These are phyloP conservation scores for Rhizoctonia solani DNA, from an alignment of 1,284 basidiomycete species.

Conservation along the genomic window DNA sequence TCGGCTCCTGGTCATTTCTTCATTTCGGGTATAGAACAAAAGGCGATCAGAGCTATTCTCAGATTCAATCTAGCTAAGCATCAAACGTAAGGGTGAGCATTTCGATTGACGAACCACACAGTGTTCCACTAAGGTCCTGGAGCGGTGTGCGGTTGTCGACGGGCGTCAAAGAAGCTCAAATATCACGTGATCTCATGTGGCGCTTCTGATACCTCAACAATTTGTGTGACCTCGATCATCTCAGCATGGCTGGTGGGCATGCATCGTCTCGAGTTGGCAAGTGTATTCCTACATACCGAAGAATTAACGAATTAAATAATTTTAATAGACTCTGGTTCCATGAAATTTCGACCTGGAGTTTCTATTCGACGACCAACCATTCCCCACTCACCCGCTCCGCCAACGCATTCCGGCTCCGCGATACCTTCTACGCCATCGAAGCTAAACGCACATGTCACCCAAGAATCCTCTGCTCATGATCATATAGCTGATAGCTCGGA, in stretches of 20 bases:
- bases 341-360: slow-evolving; percentile 26
- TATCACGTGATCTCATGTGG: too few relatives aligned
- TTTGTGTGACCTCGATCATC: too few relatives aligned
- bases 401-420: not conserved
- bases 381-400: not conserved
- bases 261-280: slow-evolving; percentile 18
- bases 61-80: too few relatives aligned
- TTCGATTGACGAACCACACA: too few relatives aligned
- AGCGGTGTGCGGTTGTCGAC: too few relatives aligned
- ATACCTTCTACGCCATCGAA: not conserved
- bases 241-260: slow-evolving; percentile 18
- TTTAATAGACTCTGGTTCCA: slow-evolving; percentile 4
- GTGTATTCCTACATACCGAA: not conserved
- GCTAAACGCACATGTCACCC: not conserved
- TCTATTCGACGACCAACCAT: not conserved
- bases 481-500: not conserved
- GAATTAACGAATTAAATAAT: not conserved
- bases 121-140: too few relatives aligned
- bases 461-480: not conserved
- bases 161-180: too few relatives aligned
- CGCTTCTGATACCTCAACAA: too few relatives aligned
- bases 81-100: too few relatives aligned
- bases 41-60: too few relatives aligned
- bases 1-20: too few relatives aligned
- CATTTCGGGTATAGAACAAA: too few relatives aligned